Evolutionary conservation across 495 filamentous ascomycete species (phyloP), one percentile per base, ranked within the genome.

Genomic region (Podospora appendiculata): DNA sequence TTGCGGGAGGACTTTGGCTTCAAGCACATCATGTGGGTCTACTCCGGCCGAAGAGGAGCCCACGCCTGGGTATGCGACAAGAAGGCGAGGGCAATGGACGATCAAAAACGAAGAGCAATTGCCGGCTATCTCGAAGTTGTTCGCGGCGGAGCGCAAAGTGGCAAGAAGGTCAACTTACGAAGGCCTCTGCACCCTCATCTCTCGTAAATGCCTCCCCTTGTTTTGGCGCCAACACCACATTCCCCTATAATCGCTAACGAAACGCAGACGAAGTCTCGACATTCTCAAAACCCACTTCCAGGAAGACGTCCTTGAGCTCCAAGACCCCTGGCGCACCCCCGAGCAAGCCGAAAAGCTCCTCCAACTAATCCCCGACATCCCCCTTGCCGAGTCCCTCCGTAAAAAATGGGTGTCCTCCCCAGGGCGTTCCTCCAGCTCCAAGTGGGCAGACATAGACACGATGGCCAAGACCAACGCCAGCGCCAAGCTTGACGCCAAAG

Each of bases 21-120:
- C 65, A 80, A 88, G 60, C 92, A 98, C 65, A 90, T 98, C 56
- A 77, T 98, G 59, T 98, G 93, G 93, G 91, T 98, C 1, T 98
- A 96, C 68, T 97, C 93, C 0, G 93, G 93, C 35, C 86, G 93
- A 63, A 81, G 93, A 81, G 93, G 93, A 67, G 90, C 85, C 13
- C 93, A 98, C 83, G 93, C 92, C 8, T 98, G 93, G 93, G 87
- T 98, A n/a, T 96, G 92, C 64, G 93, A 98, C 68, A 86, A 85
- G 53, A 81, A 83, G 45, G 93, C 90, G 4, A 79, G 93, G 52
- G 74, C 75, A 38, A 76, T 98, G 70, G 85, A 95, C 58, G 93
- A 97, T 63, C 74, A 82, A 47, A 88, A 88, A 59, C 78, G 93
- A 33, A 83, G 81, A 53, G 87, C 90, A 3, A 79, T 98, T 43